A percentile compares a stretch with the other conserved stretches of the same genome.
phyloP scores from a whole-genome alignment of 2,329 filamentous ascomycete genomes.

The Scolecobasidium constrictum region DNA sequence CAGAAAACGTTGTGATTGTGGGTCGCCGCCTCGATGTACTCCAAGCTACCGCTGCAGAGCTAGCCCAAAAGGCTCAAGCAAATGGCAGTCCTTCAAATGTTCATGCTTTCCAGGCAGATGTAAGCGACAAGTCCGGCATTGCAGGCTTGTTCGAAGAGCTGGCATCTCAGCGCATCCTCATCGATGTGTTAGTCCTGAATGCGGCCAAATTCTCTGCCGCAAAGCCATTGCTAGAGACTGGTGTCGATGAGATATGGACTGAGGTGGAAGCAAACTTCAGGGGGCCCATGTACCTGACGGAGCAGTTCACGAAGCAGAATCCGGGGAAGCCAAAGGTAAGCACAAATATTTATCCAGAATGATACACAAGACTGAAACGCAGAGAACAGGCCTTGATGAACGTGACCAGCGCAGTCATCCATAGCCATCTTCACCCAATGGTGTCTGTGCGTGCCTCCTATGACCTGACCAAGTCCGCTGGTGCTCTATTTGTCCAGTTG shows the following conservation, averaged over 20 bases:
- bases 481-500: conserved; percentile 20
- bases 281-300: conserved; percentile 5
- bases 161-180: conserved; percentile 1
- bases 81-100: conserved; percentile 5
- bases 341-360: too few relatives aligned
- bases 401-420: conserved; percentile 5
- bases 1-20: conserved; percentile 31
- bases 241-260: conserved; percentile 9
- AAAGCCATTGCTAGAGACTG: conserved; percentile 6
- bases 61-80: conserved; percentile 5
- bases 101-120: conserved; percentile 3
- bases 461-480: conserved; percentile 21
- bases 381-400: conserved; percentile 8
- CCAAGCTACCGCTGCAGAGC: background rate
- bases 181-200: conserved; percentile 9
- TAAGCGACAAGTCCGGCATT: conserved; percentile 1
- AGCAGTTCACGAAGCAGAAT: conserved; percentile 6
- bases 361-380: too few relatives aligned
- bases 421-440: conserved; percentile 1
- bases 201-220: conserved; percentile 5
- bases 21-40: conserved; percentile 22
- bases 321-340: too few relatives aligned
- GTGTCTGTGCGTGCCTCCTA: conserved; percentile 15
- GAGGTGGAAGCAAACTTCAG: conserved; percentile 8
- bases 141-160: conserved; percentile 7